Evolutionary conservation across 345 rosid genomes (phyloP).

Genomic region (Camelina laxa): DNA sequence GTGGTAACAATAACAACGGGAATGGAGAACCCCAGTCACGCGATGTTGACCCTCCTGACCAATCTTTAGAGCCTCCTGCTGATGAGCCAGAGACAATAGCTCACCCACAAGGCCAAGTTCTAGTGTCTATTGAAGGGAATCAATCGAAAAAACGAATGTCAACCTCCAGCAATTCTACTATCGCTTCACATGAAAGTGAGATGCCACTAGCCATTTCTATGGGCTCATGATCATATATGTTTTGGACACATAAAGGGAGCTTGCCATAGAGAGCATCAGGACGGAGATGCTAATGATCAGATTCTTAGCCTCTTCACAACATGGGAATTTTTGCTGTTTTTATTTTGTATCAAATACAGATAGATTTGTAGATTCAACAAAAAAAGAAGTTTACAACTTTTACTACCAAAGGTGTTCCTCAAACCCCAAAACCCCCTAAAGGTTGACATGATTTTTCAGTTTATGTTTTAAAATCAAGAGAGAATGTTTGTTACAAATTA

Average conservation of each 20-base stretch:
- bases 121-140: conserved; percentile 39
- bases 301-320: conserved; percentile 29
- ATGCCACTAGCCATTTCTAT: conserved; percentile 51
- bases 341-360: conserved; percentile 34
- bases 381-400: conserved; percentile 16
- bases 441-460: not conserved
- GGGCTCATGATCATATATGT: conserved; percentile 40
- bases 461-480: conserved; percentile 1
- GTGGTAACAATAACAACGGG: conserved; percentile 28
- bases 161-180: conserved; percentile 42
- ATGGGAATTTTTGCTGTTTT: conserved; percentile 18
- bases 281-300: conserved; percentile 5
- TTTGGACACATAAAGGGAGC: not conserved
- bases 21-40: conserved; percentile 11
- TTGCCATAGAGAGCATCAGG: conserved; percentile 30
- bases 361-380: conserved; percentile 43
- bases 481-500: conserved; percentile 25
- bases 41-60: conserved; percentile 28
- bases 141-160: conserved; percentile 44
- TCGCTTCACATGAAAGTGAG: conserved; percentile 47
- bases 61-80: conserved; percentile 25
- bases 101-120: conserved; percentile 35
- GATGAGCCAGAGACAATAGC: conserved; percentile 33
- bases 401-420: conserved; percentile 14
- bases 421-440: conserved; percentile 7